Evolutionary conservation across 2,329 filamentous ascomycete genomes (phyloP).

Genomic region (Aspergillus aculeatus): DNA sequence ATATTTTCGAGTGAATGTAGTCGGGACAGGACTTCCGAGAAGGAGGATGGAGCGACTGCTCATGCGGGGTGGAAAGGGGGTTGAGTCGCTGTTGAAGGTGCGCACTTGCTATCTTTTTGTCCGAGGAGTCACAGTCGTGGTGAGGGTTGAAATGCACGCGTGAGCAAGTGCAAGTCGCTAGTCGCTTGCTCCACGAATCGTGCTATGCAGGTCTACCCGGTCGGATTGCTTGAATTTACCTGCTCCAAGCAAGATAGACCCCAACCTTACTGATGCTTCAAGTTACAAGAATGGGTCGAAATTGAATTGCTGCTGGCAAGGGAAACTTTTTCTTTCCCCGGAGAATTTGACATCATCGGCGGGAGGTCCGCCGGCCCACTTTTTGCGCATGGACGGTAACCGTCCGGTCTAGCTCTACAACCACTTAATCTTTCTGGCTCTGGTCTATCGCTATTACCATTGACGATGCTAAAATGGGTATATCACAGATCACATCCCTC

Average conservation of each 20-base stretch:
- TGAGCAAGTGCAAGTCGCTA: no score
- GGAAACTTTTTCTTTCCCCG: background rate
- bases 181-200: no score
- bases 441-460: background rate
- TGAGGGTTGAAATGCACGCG: no score
- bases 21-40: no score
- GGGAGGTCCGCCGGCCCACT: background rate
- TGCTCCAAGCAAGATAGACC: background rate
- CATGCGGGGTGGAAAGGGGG: no score
- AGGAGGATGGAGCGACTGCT: no score
- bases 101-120: no score
- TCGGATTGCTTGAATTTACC: background rate
- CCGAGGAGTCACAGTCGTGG: no score
- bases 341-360: conserved; percentile 8
- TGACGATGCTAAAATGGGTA: conserved; percentile 11
- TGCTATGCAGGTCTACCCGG: no score
- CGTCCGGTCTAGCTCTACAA: no score
- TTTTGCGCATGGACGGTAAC: background rate
- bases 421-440: background rate
- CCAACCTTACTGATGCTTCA: background rate
- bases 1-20: no score
- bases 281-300: background rate
- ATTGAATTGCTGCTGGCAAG: background rate
- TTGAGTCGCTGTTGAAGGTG: no score
- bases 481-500: conserved; percentile 10